Evolutionary conservation across 108 stramenopile species (phyloP).

Genomic region (Nannochloropsis oceanica): DNA sequence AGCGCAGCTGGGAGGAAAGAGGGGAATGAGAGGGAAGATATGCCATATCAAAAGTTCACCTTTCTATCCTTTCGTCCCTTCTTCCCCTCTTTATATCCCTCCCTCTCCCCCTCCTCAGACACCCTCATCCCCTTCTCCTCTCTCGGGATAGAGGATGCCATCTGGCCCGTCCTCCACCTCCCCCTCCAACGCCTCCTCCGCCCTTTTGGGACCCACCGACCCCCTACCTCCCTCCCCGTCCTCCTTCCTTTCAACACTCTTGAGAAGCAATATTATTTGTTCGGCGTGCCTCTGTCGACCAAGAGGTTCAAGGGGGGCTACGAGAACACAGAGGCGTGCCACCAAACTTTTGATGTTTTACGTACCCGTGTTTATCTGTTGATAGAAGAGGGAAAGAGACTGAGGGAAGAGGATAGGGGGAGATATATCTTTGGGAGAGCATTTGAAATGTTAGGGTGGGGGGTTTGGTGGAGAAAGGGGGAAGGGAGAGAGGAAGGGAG

Average conservation of each 20-base stretch:
- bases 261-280: background rate
- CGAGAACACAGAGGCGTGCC: background rate
- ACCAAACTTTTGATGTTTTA: background rate
- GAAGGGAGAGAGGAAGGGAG: background rate
- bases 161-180: background rate
- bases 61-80: background rate
- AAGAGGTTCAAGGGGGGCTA: background rate
- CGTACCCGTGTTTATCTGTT: background rate
- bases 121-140: background rate
- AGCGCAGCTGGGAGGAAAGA: background rate
- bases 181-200: background rate
- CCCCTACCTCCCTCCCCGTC: background rate
- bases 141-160: background rate
- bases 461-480: too few species aligned
- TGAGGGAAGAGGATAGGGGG: background rate
- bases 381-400: background rate
- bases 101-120: background rate
- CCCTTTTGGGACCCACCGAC: background rate
- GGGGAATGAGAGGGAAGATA: background rate
- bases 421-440: background rate
- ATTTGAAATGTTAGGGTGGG: background rate
- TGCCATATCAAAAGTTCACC: background rate
- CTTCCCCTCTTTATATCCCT: background rate
- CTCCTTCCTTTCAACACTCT: background rate
- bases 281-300: background rate